phyloP scores from a whole-genome alignment of 176 grass and related monocot species.

The Zoysia japonica region DNA sequence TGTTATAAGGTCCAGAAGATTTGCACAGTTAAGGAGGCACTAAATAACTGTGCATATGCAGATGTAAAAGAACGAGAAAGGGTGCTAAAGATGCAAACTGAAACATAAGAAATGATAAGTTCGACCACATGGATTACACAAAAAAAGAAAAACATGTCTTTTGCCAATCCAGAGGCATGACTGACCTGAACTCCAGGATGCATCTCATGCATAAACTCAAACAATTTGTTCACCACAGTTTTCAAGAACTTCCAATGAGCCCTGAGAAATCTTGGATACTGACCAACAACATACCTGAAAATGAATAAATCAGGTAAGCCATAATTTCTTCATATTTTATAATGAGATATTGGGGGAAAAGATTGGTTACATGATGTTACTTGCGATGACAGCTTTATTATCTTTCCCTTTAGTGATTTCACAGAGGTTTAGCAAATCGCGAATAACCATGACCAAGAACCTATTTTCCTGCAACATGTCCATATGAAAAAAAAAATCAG shows the following conservation, averaged over 20 bases:
- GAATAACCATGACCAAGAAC: constrained; percentile 98
- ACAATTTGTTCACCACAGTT: constrained; percentile 98
- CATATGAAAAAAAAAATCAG: neutral
- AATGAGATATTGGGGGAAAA: constrained; percentile 20
- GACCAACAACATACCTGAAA: constrained; percentile 95
- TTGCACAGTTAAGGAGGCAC: constrained; percentile 7
- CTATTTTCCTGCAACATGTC: constrained; percentile 78
- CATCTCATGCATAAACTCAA: constrained; percentile 99
- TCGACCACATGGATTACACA: neutral
- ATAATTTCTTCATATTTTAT: neutral
- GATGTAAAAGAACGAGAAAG: neutral
- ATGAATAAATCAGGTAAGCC: constrained; percentile 32
- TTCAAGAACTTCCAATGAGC: constrained; percentile 99
- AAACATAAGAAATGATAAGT: constrained; percentile 14
- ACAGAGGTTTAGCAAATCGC: constrained; percentile 96
- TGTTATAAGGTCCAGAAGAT: constrained; percentile 24
- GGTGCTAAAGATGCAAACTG: constrained; percentile 20
- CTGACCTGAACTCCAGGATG: constrained; percentile 99
- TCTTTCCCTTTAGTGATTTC: constrained; percentile 99
- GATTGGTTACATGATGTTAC: constrained; percentile 87
- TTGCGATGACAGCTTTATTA: constrained; percentile 99
- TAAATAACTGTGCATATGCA: constrained; percentile 22
- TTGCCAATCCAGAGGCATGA: neutral
- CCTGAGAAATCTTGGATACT: constrained; percentile 98
- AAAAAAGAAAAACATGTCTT: neutral